phyloP scores from a whole-genome alignment of 164 flowering plant genomes.

The Annona squamosa region DNA sequence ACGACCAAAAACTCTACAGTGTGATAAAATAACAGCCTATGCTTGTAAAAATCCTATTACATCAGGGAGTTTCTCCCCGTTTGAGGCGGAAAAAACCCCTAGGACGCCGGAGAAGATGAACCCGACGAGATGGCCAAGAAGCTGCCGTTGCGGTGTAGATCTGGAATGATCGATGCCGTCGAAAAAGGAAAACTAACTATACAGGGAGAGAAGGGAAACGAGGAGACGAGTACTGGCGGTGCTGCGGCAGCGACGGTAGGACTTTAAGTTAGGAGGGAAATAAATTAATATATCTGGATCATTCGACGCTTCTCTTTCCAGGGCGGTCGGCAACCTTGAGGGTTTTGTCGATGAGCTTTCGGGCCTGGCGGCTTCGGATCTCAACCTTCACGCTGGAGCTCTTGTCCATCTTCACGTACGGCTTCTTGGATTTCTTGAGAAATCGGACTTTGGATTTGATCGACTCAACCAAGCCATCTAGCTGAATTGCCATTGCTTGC shows the following conservation, averaged over 20 bases:
- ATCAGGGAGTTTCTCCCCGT: neutral
- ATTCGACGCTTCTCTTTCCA: constrained; percentile 39
- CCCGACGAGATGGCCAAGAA: neutral
- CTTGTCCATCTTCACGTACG: constrained; percentile 83
- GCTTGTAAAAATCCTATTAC: neutral
- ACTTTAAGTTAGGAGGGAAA: neutral
- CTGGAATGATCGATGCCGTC: neutral
- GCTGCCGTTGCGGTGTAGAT: neutral
- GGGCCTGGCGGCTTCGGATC: constrained; percentile 74
- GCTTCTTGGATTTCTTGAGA: constrained; percentile 62
- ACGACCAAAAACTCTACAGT: too few relatives aligned
- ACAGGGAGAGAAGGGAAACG: neutral
- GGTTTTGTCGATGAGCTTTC: constrained; percentile 66
- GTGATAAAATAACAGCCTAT: too few relatives aligned
- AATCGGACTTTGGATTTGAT: constrained; percentile 75
- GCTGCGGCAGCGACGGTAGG: too few relatives aligned
- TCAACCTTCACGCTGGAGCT: constrained; percentile 79
- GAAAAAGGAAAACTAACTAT: neutral
- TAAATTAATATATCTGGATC: neutral
- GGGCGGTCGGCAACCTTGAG: constrained; percentile 65
- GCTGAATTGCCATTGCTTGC: constrained; percentile 43
- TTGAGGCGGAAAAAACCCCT: neutral
- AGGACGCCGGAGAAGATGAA: neutral
- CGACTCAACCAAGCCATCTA: constrained; percentile 60
- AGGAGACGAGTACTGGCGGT: too few relatives aligned